Evolutionary conservation across 2,329 filamentous ascomycete genomes (phyloP).

Genomic region (Monosporascus sp.): DNA sequence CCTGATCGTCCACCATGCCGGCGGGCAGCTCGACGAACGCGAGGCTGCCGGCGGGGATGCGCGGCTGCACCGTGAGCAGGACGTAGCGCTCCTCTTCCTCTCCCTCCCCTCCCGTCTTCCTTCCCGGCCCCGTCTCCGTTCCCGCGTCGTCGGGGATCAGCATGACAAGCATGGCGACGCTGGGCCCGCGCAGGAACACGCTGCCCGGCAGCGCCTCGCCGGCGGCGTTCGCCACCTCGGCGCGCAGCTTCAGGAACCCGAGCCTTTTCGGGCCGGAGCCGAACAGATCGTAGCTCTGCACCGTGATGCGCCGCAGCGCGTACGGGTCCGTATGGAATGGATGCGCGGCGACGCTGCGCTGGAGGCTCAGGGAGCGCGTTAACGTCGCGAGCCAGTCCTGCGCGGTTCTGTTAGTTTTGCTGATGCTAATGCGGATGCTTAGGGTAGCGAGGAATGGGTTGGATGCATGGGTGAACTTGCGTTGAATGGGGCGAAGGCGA

Average conservation of each 20-base stretch:
- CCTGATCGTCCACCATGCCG: conserved; percentile 50
- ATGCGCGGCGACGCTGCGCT: conserved; percentile 34
- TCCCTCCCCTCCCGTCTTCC: neutral
- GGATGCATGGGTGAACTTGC: conserved; percentile 23
- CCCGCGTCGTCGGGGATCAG: conserved; percentile 45
- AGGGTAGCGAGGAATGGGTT: no score
- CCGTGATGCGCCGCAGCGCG: conserved; percentile 39
- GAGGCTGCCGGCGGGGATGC: conserved; percentile 49
- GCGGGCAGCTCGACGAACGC: conserved; percentile 53
- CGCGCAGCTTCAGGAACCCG: conserved; percentile 52
- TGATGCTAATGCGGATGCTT: no score
- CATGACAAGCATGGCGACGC: conserved; percentile 55
- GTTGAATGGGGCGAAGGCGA: conserved; percentile 44
- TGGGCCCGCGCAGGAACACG: conserved; percentile 54
- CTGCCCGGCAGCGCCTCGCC: conserved; percentile 47
- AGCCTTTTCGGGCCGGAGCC: conserved; percentile 26
- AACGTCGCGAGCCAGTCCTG: conserved; percentile 47
- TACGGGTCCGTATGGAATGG: conserved; percentile 52
- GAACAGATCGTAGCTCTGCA: conserved; percentile 52
- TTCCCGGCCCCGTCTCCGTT: conserved; percentile 18
- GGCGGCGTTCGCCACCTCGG: conserved; percentile 40
- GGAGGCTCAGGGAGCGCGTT: conserved; percentile 39
- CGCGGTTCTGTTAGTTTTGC: neutral
- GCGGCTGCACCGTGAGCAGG: conserved; percentile 54
- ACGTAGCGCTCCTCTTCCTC: conserved; percentile 44